phyloP scores from a whole-genome alignment of 345 rosid species.

The Geranium brycei region DNA sequence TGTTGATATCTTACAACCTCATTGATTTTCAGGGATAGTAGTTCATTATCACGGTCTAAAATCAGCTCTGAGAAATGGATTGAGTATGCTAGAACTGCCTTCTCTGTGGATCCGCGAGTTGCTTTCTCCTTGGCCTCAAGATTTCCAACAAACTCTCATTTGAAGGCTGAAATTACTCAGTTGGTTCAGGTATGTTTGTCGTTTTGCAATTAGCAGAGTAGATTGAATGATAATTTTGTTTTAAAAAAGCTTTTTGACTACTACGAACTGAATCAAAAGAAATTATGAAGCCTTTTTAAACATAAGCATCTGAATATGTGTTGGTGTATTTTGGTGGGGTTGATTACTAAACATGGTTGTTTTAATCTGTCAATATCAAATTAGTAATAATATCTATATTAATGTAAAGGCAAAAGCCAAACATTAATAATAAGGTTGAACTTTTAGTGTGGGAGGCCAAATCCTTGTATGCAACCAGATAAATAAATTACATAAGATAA shows the following conservation, averaged over 20 bases:
- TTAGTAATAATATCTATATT: too few relatives aligned
- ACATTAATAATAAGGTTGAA: too few relatives aligned
- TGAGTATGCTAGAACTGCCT: slow-evolving; percentile 76
- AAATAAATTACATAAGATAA: too few relatives aligned
- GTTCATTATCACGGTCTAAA: slow-evolving; percentile 37
- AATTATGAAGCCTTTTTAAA: too few relatives aligned
- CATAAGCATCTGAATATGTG: too few relatives aligned
- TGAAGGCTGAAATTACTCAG: slow-evolving; percentile 77
- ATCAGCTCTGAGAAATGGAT: slow-evolving; percentile 77
- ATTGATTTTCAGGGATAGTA: slow-evolving; percentile 44
- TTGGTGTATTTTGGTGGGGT: too few relatives aligned
- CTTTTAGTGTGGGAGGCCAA: too few relatives aligned
- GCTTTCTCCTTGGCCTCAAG: slow-evolving; percentile 73
- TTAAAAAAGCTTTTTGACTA: background rate
- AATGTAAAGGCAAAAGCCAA: too few relatives aligned
- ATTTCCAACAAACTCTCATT: slow-evolving; percentile 58
- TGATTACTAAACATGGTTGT: too few relatives aligned
- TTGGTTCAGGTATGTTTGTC: slow-evolving; percentile 57
- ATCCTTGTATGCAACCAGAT: too few relatives aligned
- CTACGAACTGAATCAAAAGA: too few relatives aligned
- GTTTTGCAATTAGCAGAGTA: background rate
- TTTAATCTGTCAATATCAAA: too few relatives aligned
- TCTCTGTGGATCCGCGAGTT: slow-evolving; percentile 81
- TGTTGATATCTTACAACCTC: slow-evolving; percentile 3
- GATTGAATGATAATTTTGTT: background rate